Base-by-base conservation (phyloP, 2,329 filamentous ascomycete genomes). In the Monilinia aucupariae region DNA sequence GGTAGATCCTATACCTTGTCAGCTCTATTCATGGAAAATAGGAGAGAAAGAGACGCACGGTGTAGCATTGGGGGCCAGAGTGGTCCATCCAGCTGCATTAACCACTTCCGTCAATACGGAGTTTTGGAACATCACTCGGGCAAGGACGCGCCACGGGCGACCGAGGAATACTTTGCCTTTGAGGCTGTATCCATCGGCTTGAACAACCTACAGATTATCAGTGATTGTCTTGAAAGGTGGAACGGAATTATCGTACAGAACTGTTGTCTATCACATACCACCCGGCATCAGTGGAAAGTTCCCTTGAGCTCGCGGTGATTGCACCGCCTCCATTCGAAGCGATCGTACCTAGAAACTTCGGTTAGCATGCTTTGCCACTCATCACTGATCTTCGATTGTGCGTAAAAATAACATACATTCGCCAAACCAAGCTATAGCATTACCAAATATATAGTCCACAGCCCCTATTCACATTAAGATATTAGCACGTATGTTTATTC, bases 41-140 rank as follows among this genome's bases (percentile, higher is more conserved):
- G 0, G 6, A n/a, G 6, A 17, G 15, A 20, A 15, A 13, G 2
- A 37, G 8, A 47, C 49, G 5, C 55, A 68, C 67, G 67, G 67
- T 15, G 66, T 68, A 13, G 65, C 66, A 53, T 54, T 53, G 5
- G 32, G 60, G 9, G 66, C 63, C 39, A 69, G 34, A 9, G 66
- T 68, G 5, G 70, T 69, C 81, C 82, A 84, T 0, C 81, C 82
- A 4, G 74, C 74, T 2, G 74, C 64, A 62, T 82, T 82, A 64
- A 85, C 76, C 15, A 83, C 78, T 37, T 76, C 74, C 9, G 74
- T 74, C 63, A 85, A 71, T 7, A 71, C 69, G 3, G 77, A 79
- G 39, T 76, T 75, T 71, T 82, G 81, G 71, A 81, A 78, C 4
- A 79, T 77, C 20, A 82, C 80, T 17, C 78, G 73, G 4, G 80